Base-by-base conservation (phyloP, 768 basidiomycete genomes). In the Lyophyllum semitale region DNA sequence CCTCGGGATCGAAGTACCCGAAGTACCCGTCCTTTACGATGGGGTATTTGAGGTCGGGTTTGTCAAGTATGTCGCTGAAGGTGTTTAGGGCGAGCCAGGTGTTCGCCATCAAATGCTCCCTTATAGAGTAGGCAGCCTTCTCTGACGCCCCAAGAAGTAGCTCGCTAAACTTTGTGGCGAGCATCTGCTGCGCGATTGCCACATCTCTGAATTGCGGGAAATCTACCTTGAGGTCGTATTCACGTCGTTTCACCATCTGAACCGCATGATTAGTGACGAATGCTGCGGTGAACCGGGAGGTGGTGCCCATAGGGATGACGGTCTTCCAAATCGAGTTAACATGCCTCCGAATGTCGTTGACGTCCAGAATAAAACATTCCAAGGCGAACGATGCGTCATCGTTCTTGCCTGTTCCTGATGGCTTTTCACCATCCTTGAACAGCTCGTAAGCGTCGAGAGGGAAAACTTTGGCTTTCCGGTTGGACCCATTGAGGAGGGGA, bases 391-490 rank as follows among this genome's bases (percentile, higher is more conserved):
- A 35, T 17, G 53, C 53, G 8, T 54, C 53, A n/a, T 38, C 35
- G 15, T 26, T 42, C 13, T 47, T 47, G 8, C 25, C 26, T 15
- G 51, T 17, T 5, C 40, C 15, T 20, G 42, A 37, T 18, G 23
- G 47, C n/a, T 25, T 27, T 8, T 40, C 45, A 27, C 48, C 53
- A 25, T 53, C 51, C 18, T 25, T 18, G 26, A 30, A 27, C 20
- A 54, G 45, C n/a, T 54, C 53, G 25, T 38, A 54, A 25, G 44
- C 47, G 37, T 54, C 53, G 11, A 54, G 33, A n/a, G 55, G 48
- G 15, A 13, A 51, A 17, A 23, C 43, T 27, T 56, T 56, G 17
- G 29, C 15, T 20, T 56, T 56, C 29, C 29, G 40, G 27, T 56
- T 56, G 6, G 12, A 37, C 23, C 32, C 32, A 20, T 29, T 37